Evolutionary conservation across 164 flowering plant genomes (phyloP).

Genomic region (Piper betle): DNA sequence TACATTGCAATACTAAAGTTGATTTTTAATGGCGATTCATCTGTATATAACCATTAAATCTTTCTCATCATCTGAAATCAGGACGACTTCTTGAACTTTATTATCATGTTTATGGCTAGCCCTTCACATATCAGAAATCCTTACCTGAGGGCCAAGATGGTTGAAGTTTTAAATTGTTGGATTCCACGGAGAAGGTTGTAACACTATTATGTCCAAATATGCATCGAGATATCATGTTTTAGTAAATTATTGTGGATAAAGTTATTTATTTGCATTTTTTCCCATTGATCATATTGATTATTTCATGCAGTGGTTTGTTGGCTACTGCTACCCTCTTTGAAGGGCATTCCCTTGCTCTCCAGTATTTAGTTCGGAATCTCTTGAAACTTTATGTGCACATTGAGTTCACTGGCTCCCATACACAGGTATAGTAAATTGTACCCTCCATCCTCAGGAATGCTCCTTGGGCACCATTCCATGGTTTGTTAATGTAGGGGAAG

Average conservation of each 20-base stretch:
- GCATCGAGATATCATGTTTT: not conserved
- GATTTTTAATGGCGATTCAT: too few species aligned
- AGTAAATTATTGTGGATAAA: too few species aligned
- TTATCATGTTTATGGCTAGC: conserved; percentile 97
- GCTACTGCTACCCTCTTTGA: conserved; percentile 70
- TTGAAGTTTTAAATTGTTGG: conserved; percentile 96
- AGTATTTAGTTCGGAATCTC: conserved; percentile 88
- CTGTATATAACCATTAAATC: too few species aligned
- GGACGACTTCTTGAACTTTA: conserved; percentile 99
- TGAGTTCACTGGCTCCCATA: conserved; percentile 98
- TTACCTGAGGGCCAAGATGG: conserved; percentile 98
- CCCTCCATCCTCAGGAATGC: not conserved
- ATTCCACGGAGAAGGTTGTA: conserved; percentile 79
- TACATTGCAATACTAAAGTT: not conserved
- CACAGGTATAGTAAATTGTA: conserved; percentile 44
- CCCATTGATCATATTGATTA: conserved; percentile 1
- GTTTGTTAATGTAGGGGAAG: not conserved
- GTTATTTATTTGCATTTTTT: too few species aligned
- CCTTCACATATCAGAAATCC: conserved; percentile 80
- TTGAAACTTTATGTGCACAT: conserved; percentile 97
- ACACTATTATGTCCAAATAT: conserved; percentile 2
- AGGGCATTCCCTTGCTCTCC: conserved; percentile 72
- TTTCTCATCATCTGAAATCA: conserved; percentile 14
- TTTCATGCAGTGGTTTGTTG: conserved; percentile 57
- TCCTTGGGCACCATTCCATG: not conserved